Base-by-base conservation (phyloP, 1,139 yeast genomes). In the Scheffersomyces illinoinensis region DNA sequence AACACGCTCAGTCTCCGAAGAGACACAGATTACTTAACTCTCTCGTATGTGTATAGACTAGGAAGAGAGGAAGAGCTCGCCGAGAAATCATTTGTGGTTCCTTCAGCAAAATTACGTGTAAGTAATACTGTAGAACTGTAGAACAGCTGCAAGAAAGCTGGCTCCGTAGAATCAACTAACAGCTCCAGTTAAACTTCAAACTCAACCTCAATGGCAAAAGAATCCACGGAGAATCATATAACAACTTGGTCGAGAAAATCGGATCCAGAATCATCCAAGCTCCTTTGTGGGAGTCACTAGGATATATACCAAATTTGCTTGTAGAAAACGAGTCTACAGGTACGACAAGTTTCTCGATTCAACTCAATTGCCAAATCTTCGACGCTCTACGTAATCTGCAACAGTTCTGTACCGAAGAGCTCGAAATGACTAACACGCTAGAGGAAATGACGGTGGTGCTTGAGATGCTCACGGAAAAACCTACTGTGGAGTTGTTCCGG, bases 331-430 rank as follows among this genome's bases (percentile, higher is more conserved):
- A 59, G 1, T 53, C 43, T 17, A 33, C 17, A 2, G 4, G 3
- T 33, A 14, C 43, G 17, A 33, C 54, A 7, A 53, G 57, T n/a
- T 53, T 60, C 18, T 50, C 59, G 5, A 54, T 75, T 17, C 54
- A 54, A 2, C 64, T 74, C 12, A 63, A 64, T 18, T 74, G 78
- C 61, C 58, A 62, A 19, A 60, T 67, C 39, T 69, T 71, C 53
- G 60, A 62, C 10, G 63, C 69, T 19, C 55, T 54, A 55, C 59
- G 23, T 65, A 69, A 39, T 54, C 51, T 20, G 19, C 51, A 48
- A n/a, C 21, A 48, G n/a, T 48, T 48, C 26, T 21, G 67, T 39
- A 55, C 53, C 7, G 55, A 56, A 8, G 43, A 56, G n/a, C 52
- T 24, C 18, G 33, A 54, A 49, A 52, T 12, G 5, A 50, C 52